Evolutionary conservation across 768 basidiomycete genomes (phyloP).

Genomic region (Tulasnella sp.): DNA sequence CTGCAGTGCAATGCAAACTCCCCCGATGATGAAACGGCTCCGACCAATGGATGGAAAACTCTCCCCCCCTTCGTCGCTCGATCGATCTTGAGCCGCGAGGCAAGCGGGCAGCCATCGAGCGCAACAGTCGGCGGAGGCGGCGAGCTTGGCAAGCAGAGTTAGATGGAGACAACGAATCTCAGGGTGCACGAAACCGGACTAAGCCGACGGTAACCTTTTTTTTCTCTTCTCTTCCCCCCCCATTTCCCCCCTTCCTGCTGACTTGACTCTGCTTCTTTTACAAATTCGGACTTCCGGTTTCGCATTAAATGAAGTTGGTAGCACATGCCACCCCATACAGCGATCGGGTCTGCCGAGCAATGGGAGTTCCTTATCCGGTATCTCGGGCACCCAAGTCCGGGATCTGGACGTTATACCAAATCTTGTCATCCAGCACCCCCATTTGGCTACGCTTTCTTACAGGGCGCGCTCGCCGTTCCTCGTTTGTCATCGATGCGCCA

Average conservation of each 20-base stretch:
- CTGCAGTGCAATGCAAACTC: background rate
- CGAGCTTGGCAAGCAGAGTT: background rate
- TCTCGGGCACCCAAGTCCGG: background rate
- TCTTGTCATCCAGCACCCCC: background rate
- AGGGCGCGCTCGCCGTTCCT: background rate
- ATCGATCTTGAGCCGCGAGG: background rate
- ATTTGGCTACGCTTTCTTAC: background rate
- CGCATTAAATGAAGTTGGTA: background rate
- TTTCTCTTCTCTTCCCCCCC: background rate
- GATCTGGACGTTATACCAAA: background rate
- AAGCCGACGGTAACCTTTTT: background rate
- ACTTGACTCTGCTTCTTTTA: background rate
- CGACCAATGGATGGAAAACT: too few relatives aligned
- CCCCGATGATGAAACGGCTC: too few relatives aligned
- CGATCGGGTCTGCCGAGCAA: too few relatives aligned
- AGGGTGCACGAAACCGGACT: background rate
- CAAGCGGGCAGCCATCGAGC: background rate
- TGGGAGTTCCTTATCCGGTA: conserved; percentile 5
- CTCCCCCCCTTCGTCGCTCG: too few relatives aligned
- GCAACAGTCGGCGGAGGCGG: background rate
- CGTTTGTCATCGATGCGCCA: background rate
- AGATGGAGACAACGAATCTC: background rate
- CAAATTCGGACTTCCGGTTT: background rate
- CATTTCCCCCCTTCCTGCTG: background rate
- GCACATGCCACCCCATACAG: background rate